A percentile compares a stretch with the other conserved stretches of the same genome.
Evolutionary conservation across 225 moss, liverwort and hornwort species (phyloP).

Genomic region (Lunularia cruciata): DNA sequence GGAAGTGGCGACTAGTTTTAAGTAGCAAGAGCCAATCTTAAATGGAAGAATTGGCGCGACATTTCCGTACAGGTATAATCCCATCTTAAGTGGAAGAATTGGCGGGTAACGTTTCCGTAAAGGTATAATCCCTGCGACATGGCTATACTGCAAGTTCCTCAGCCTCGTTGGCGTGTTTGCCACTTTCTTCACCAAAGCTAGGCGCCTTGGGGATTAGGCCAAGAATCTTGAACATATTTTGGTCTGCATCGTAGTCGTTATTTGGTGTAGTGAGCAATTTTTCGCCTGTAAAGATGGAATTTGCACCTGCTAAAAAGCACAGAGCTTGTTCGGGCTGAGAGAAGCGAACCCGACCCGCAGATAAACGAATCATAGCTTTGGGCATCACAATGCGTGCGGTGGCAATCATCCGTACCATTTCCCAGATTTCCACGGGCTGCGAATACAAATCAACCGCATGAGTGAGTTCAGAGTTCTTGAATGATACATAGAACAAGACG

Average conservation of each 20-base stretch:
- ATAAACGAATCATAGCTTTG: conserved; percentile 90
- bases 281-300: conserved; percentile 93
- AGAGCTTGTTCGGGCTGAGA: conserved; percentile 94
- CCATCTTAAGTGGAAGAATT: too few relatives aligned
- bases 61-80: too few relatives aligned
- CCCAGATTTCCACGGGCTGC: conserved; percentile 95
- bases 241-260: conserved; percentile 81
- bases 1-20: too few relatives aligned
- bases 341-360: conserved; percentile 92
- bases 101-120: too few relatives aligned
- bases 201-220: conserved; percentile 89
- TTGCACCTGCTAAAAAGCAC: conserved; percentile 96
- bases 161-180: background rate
- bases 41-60: too few relatives aligned
- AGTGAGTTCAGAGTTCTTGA: too few relatives aligned
- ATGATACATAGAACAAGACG: too few relatives aligned
- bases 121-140: too few relatives aligned
- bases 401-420: conserved; percentile 96
- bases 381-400: conserved; percentile 96
- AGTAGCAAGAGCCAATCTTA: too few relatives aligned
- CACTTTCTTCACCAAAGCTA: conserved; percentile 60
- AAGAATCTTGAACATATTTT: conserved; percentile 85
- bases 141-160: conserved; percentile 12
- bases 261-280: conserved; percentile 96
- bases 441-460: conserved; percentile 1